These are phyloP conservation scores for Fremontodendron californicum DNA, from an alignment of 345 rosid species.

Conservation along the genomic window DNA sequence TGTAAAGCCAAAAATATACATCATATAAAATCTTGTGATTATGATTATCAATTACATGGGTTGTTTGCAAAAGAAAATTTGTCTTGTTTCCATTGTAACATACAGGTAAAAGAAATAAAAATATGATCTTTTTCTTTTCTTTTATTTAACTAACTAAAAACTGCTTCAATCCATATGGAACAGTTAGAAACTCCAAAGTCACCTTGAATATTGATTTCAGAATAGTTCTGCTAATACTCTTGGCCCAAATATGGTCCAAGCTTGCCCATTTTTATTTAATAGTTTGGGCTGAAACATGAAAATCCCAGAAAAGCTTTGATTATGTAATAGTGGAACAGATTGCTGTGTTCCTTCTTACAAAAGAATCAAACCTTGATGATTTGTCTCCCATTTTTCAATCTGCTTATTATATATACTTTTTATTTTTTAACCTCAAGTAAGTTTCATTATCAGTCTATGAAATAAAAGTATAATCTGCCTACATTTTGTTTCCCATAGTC, in stretches of 20 bases:
- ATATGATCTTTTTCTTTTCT: not conserved
- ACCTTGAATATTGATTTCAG: too few species aligned
- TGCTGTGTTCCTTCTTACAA: not conserved
- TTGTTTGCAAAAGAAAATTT: not conserved
- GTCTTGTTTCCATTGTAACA: not conserved
- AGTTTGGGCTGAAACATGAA: not conserved
- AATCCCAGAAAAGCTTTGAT: not conserved
- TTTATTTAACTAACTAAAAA: too few species aligned
- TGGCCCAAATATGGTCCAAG: not conserved
- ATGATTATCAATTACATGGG: not conserved
- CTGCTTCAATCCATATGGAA: too few species aligned
- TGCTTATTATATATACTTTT: not conserved
- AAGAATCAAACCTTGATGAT: not conserved
- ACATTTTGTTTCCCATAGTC: slow-evolving; percentile 1
- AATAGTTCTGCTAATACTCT: too few species aligned
- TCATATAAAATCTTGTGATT: not conserved
- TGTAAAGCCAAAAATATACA: not conserved
- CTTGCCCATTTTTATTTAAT: not conserved
- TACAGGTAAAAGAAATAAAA: not conserved
- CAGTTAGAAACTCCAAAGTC: too few species aligned
- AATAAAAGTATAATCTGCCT: not conserved
- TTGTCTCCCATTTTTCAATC: not conserved
- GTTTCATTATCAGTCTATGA: not conserved
- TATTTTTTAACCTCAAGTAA: not conserved
- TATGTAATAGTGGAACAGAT: not conserved